A percentile compares a stretch with the other conserved stretches of the same genome.
These are phyloP conservation scores for Pseudocercospora cruenta DNA, from an alignment of 2,329 filamentous ascomycete species.

Conservation along the genomic window DNA sequence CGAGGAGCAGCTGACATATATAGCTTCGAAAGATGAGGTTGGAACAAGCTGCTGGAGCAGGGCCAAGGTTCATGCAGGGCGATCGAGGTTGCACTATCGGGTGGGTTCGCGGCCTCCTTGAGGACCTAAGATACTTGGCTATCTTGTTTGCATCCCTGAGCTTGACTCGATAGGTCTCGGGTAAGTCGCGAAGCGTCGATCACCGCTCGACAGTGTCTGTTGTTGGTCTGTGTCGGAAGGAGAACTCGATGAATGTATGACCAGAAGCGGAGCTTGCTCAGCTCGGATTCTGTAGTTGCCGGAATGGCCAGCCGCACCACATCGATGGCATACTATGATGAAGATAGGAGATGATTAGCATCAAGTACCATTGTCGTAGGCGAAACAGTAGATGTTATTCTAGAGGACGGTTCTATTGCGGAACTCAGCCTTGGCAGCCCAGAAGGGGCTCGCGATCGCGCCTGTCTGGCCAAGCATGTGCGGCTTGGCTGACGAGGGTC, in stretches of 20 bases:
- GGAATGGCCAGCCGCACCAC: background rate
- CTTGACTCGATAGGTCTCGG: no score
- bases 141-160: no score
- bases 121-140: background rate
- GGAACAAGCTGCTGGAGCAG: background rate
- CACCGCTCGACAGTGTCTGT: no score
- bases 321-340: background rate
- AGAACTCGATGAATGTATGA: no score
- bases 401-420: background rate
- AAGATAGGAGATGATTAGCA: background rate
- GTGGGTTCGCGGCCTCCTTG: background rate
- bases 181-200: no score
- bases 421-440: conserved; percentile 2
- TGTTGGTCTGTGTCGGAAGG: no score
- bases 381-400: background rate
- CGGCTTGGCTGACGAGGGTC: background rate
- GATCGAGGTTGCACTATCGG: background rate
- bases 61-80: background rate
- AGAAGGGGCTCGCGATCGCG: background rate
- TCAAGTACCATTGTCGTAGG: background rate
- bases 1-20: no score
- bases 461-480: background rate
- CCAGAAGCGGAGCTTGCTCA: background rate
- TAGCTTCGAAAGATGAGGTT: background rate
- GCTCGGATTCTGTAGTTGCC: background rate